Conservation (phyloP, 805 yeast genomes). For the Lipomyces yamadae region DNA sequence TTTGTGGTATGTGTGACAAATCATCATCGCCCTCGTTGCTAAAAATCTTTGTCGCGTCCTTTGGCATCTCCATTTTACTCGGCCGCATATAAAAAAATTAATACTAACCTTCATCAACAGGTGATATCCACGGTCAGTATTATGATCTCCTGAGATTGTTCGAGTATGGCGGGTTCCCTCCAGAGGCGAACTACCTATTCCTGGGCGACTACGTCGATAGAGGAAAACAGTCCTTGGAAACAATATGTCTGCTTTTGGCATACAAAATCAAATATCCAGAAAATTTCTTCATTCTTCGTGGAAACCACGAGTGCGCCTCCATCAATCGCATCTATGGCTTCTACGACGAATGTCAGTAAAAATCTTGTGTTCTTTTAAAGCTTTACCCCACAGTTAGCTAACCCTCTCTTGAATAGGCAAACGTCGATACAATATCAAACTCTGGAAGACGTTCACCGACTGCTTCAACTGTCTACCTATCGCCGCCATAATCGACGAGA, state of each 20-base stretch:
- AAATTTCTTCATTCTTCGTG: constrained; percentile 94
- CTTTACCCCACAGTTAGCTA: neutral
- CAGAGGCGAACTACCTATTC: constrained; percentile 94
- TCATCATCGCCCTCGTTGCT: neutral
- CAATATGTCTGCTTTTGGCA: constrained; percentile 90
- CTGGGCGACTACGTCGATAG: constrained; percentile 98
- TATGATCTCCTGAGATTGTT: constrained; percentile 92
- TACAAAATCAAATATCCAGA: constrained; percentile 98
- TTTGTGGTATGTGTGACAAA: constrained; percentile 29
- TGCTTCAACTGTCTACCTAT: constrained; percentile 98
- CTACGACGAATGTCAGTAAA: constrained; percentile 82
- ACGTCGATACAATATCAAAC: constrained; percentile 95
- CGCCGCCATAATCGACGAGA: constrained; percentile 97
- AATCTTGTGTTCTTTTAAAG: neutral
- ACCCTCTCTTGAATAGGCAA: constrained; percentile 49
- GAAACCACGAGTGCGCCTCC: constrained; percentile 98
- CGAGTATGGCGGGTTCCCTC: constrained; percentile 99
- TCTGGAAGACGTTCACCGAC: constrained; percentile 98
- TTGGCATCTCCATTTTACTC: neutral
- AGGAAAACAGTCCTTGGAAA: constrained; percentile 96
- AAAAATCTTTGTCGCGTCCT: neutral
- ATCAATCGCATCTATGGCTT: constrained; percentile 97
- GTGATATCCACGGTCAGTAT: constrained; percentile 98
- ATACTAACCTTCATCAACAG: constrained; percentile 44
- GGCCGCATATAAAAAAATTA: neutral